Evolutionary conservation across 345 rosid genomes (phyloP).

Genomic region (Viola odorata): DNA sequence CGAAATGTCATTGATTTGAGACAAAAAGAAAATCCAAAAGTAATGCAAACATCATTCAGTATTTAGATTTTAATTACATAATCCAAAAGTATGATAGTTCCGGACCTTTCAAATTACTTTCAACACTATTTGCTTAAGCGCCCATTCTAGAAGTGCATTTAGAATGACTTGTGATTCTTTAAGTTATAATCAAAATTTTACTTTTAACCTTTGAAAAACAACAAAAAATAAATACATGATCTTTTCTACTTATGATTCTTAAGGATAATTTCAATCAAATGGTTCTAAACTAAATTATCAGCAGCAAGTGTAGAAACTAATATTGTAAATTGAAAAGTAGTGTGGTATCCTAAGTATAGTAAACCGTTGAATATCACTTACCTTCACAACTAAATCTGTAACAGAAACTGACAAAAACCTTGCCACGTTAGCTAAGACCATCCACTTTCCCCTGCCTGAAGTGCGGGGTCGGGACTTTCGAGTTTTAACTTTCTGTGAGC

Average conservation of each 20-base stretch:
- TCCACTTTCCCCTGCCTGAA: constrained; percentile 85
- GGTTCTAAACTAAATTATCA: too few relatives aligned
- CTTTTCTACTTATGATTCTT: too few relatives aligned
- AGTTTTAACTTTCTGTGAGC: constrained; percentile 43
- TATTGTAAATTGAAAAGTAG: too few relatives aligned
- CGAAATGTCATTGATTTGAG: background rate
- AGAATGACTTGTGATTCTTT: too few relatives aligned
- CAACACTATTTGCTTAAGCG: background rate
- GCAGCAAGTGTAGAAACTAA: too few relatives aligned
- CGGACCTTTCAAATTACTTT: constrained; percentile 4
- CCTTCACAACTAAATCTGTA: constrained; percentile 81
- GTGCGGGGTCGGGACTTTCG: constrained; percentile 35
- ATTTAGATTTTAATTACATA: background rate
- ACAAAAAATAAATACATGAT: too few relatives aligned
- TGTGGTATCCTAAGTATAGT: too few relatives aligned
- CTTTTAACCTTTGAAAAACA: too few relatives aligned
- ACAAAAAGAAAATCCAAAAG: background rate
- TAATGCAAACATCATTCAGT: background rate
- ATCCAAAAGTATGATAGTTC: background rate
- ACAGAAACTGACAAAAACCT: constrained; percentile 86
- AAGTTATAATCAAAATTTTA: too few relatives aligned
- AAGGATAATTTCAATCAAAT: too few relatives aligned
- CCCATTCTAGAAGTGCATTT: background rate
- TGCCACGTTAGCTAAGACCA: constrained; percentile 80
- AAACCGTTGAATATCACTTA: constrained; percentile 22